Conservation (phyloP, 2,329 filamentous ascomycete species). For the Xylariaceae sp. region DNA sequence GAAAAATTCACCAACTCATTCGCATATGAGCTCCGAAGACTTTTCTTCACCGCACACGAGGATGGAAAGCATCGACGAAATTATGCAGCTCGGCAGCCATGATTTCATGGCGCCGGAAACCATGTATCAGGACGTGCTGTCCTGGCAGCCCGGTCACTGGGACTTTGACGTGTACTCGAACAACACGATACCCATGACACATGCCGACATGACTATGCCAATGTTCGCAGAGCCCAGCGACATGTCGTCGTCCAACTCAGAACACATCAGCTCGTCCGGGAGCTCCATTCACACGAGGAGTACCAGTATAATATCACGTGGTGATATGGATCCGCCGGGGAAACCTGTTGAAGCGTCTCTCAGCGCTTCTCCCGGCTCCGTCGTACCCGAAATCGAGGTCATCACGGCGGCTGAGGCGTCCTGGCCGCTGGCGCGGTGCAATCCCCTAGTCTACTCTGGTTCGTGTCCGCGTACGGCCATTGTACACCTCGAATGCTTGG, state of each 20-base stretch:
- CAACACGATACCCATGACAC: slow-evolving; percentile 24
- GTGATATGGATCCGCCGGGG: slow-evolving; percentile 27
- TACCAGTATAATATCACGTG: slow-evolving; percentile 38
- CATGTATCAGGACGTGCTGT: slow-evolving; percentile 35
- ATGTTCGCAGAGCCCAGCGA: slow-evolving; percentile 34
- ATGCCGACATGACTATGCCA: slow-evolving; percentile 27
- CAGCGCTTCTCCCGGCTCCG: slow-evolving; percentile 18
- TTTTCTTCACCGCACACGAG: slow-evolving; percentile 31
- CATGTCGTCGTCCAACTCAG: slow-evolving; percentile 33
- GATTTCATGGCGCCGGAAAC: slow-evolving; percentile 29
- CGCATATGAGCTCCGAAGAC: slow-evolving; percentile 26
- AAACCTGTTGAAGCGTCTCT: slow-evolving; percentile 26
- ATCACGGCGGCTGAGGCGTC: slow-evolving; percentile 40
- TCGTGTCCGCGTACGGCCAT: slow-evolving; percentile 42
- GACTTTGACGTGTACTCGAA: slow-evolving; percentile 35
- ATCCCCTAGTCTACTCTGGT: slow-evolving; percentile 35
- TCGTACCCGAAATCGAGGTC: slow-evolving; percentile 38
- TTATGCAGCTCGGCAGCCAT: slow-evolving; percentile 29
- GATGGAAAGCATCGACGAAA: slow-evolving; percentile 33
- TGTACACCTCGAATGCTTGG: slow-evolving; percentile 42
- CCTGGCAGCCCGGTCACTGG: slow-evolving; percentile 36
- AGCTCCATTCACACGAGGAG: slow-evolving; percentile 38
- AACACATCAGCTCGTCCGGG: slow-evolving; percentile 34
- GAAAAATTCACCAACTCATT: slow-evolving; percentile 25
- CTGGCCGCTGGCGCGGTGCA: slow-evolving; percentile 46